Conservation (phyloP, 1,284 basidiomycete species). For the Anthracocystis walkeri region DNA sequence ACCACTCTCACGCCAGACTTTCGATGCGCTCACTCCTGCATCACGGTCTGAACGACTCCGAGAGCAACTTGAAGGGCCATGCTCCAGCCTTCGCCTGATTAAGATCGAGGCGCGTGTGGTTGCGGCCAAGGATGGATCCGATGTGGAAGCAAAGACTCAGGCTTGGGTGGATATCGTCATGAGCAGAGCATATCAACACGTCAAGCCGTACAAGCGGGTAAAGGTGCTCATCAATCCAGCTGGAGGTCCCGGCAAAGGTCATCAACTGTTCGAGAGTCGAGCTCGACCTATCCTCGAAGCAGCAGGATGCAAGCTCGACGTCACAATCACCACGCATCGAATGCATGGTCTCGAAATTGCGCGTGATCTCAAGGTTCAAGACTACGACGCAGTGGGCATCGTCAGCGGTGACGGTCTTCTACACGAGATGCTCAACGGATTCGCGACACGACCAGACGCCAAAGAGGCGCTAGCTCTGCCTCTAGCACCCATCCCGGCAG, state of each 20-base stretch:
- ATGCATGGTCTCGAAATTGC: constrained; percentile 82
- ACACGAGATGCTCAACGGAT: constrained; percentile 92
- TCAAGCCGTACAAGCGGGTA: constrained; percentile 50
- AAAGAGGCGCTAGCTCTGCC: constrained; percentile 79
- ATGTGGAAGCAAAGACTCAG: constrained; percentile 28
- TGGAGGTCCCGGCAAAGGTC: constrained; percentile 84
- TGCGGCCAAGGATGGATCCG: constrained; percentile 10
- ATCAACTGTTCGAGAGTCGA: constrained; percentile 75
- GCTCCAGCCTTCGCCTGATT: constrained; percentile 56
- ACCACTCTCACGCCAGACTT: constrained; percentile 24
- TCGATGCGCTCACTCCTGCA: constrained; percentile 16
- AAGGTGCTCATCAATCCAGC: constrained; percentile 85
- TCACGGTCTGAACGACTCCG: constrained; percentile 28
- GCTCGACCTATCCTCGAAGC: constrained; percentile 84
- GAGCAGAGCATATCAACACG: constrained; percentile 38
- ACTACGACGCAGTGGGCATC: constrained; percentile 78
- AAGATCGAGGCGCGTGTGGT: constrained; percentile 59
- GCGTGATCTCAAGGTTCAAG: constrained; percentile 74
- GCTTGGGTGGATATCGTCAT: constrained; percentile 52
- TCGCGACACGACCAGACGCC: constrained; percentile 80
- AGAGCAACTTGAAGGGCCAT: constrained; percentile 57
- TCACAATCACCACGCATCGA: constrained; percentile 73
- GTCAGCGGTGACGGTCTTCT: constrained; percentile 91
- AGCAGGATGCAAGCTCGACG: constrained; percentile 78
- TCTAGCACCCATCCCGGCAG: constrained; percentile 87